Conservation (phyloP, 257 asterid genomes). For the Ocimum tenuiflorum region DNA sequence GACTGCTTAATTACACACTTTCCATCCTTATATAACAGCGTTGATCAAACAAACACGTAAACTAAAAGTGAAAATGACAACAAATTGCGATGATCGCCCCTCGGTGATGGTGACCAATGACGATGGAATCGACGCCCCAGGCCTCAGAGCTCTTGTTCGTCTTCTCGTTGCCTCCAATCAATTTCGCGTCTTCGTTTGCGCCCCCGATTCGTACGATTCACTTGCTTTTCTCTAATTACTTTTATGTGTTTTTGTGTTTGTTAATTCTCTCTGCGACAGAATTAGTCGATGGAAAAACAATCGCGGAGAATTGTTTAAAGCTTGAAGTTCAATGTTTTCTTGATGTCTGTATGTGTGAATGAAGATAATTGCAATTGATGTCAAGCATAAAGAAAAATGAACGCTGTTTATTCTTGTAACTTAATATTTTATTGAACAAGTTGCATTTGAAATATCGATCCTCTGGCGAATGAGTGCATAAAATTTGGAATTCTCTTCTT, state of each 20-base stretch:
- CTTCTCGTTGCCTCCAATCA: slow-evolving; percentile 63
- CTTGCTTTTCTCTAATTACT: neutral
- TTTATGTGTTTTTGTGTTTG: neutral
- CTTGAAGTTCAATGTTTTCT: neutral
- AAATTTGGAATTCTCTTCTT: neutral
- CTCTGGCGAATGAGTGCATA: neutral
- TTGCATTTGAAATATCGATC: neutral
- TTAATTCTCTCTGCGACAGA: neutral
- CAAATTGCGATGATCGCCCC: slow-evolving; percentile 33
- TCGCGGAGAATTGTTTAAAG: neutral
- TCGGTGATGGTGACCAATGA: slow-evolving; percentile 81
- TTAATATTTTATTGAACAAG: neutral
- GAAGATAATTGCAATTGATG: neutral
- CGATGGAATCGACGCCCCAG: slow-evolving; percentile 85
- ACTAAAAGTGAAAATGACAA: slow-evolving; percentile 34
- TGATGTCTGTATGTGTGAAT: neutral
- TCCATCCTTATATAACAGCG: no score
- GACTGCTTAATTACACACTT: no score
- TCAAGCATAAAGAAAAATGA: neutral
- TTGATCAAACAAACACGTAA: no score
- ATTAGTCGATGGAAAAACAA: neutral
- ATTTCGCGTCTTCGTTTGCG: slow-evolving; percentile 71
- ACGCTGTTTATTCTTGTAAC: neutral
- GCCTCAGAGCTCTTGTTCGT: slow-evolving; percentile 59
- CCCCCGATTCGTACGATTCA: slow-evolving; percentile 63